These are phyloP conservation scores for Ustilago curta DNA, from an alignment of 1,284 basidiomycete species.

Conservation along the genomic window DNA sequence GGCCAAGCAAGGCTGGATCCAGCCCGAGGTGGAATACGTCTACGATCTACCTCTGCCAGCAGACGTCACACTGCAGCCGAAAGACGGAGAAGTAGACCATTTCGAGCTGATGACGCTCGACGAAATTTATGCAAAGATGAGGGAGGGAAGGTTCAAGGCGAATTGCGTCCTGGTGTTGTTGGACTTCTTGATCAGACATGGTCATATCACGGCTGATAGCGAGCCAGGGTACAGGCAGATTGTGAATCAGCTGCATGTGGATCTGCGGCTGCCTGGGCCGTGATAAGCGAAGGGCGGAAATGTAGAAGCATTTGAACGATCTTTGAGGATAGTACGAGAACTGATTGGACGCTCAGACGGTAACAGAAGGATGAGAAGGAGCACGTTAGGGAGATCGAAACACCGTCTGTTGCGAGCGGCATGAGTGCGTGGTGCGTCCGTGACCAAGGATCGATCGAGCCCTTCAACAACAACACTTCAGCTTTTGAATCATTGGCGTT, in stretches of 20 bases:
- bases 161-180: conserved; percentile 86
- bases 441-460: too few relatives aligned
- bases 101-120: conserved; percentile 74
- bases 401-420: neutral
- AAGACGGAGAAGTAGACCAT: conserved; percentile 91
- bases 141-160: conserved; percentile 80
- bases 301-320: neutral
- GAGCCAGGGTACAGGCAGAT: conserved; percentile 82
- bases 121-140: conserved; percentile 57
- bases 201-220: conserved; percentile 80
- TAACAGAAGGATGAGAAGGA: too few relatives aligned
- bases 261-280: conserved; percentile 71
- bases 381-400: neutral
- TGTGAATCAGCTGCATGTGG: conserved; percentile 78
- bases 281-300: conserved; percentile 10
- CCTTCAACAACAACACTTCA: too few relatives aligned
- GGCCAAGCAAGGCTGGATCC: conserved; percentile 72
- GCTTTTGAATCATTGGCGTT: too few relatives aligned
- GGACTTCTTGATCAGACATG: conserved; percentile 84
- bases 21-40: conserved; percentile 67
- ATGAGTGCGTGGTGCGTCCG: neutral
- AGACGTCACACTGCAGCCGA: conserved; percentile 77
- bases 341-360: neutral
- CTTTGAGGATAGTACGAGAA: neutral
- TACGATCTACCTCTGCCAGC: conserved; percentile 63